Conservation (phyloP, 2,329 filamentous ascomycete species). For the Alternaria infectoria region DNA sequence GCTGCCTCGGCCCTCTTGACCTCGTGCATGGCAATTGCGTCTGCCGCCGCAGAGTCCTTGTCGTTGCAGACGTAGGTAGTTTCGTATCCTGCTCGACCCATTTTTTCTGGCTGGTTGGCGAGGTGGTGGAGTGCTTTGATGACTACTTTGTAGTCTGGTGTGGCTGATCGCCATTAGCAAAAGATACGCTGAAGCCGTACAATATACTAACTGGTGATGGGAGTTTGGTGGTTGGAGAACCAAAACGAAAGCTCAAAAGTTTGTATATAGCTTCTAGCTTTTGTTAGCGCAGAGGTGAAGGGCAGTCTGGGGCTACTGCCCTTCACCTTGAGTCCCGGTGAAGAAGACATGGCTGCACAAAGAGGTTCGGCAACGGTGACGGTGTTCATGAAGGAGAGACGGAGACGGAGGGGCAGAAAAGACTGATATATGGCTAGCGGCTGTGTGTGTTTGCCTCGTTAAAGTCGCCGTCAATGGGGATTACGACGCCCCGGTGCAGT, state of each 20-base stretch:
- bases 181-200: background rate
- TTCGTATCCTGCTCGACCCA: slow-evolving; percentile 32
- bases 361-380: background rate
- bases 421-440: background rate
- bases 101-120: background rate
- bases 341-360: background rate
- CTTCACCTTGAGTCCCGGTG: background rate
- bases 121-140: background rate
- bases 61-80: slow-evolving; percentile 2
- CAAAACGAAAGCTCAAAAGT: background rate
- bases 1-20: background rate
- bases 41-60: slow-evolving; percentile 6
- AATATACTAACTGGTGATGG: background rate
- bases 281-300: background rate
- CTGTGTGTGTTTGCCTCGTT: background rate
- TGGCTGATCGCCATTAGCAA: background rate
- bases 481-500: background rate
- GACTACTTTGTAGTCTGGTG: background rate
- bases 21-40: slow-evolving; percentile 1
- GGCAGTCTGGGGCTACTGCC: background rate
- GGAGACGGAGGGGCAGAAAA: background rate
- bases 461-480: background rate
- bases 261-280: background rate
- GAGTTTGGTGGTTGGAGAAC: background rate
- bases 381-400: background rate